Base-by-base conservation (phyloP, 768 basidiomycete species). In the Suillus subaureus region DNA sequence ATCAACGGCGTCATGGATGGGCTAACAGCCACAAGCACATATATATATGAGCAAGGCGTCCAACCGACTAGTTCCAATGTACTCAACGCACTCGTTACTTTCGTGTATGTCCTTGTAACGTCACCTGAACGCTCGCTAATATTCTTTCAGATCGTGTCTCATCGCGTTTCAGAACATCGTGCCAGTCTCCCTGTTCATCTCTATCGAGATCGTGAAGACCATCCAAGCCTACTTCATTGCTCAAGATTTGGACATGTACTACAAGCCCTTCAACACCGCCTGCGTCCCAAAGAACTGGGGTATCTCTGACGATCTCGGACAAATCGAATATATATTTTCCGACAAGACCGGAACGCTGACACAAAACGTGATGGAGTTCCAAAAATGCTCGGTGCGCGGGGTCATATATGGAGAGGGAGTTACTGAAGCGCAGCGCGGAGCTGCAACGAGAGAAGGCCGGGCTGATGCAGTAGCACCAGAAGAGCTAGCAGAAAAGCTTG, bases 281-380 rank as follows among this genome's bases (percentile, higher is more conserved):
- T 98, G 97, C 71, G 88, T 95, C 4, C 96, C 97, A 33, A 98
- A 98, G 77, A 96, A 94, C 6, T 98, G 97, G 96, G 97, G 96
- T 74, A 96, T 99, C 71, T 97, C 95, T 4, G 97, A 99, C 75
- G 97, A 99, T 79, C 88, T 99, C 2, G 97, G 97, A 31, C 97
- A 99, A 80, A 98, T 99, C 77, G 96, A 98, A 81, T 99, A 97
- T 76, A 83, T 91, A 73, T 91, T 91, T 74, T 95, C 92, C 12
- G 94, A 96, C 84, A 97, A 97, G 83, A 97, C 96, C 0, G 95
- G 94, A 28, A 99, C 97, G 8, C 89, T 99, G 58, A 99, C 97
- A 0, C 96, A 97, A 78, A 99, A 99, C 79, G 82, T 97, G 72
- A 99, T 98, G 97, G 96, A 97, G 80, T 98, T 97, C 80, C 94